Base-by-base conservation (phyloP, 805 yeast species). In the Ogataea kodamae region DNA sequence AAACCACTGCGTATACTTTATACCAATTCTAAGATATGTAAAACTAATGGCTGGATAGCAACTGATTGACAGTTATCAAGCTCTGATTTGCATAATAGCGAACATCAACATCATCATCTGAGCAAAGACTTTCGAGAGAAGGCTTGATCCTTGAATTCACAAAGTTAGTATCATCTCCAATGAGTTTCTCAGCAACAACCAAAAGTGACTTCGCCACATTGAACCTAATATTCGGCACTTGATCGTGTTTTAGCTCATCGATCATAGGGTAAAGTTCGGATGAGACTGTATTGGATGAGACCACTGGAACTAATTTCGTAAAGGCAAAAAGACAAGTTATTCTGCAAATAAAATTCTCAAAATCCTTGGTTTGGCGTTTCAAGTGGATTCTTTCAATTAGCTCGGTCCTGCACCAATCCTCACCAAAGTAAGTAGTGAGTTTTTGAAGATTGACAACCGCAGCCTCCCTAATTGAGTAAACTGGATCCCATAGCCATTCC, bases 401-500 rank as follows among this genome's bases (percentile, higher is more conserved):
- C 55, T 88, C 92, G 26, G 67, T 65, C 57, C 86, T 79, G 28
- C 96, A 90, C 99, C 99, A 92, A 22, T 78, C 78, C 22, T 89
- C 79, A 19, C 97, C 98, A 63, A 92, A 92, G 22, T 86, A 87
- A 46, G 73, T 75, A 5, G 96, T 79, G 50, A 92, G 69, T 48
- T 81, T 79, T 47, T 74, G 79, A 48, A 92, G 67, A 59, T 89
- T 92, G 37, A 69, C 66, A 19, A 92, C 95, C 1, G 97, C 97
- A 7, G 98, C 98, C 47, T 87, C 94, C 62, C 99, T 79, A 42
- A 92, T 89, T 5, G 97, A 89, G 63, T 77, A 92, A 23, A 92
- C 98, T 4, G 89, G 84, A 64, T 92, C 99, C 96, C 97, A 89
- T 46, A 92, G 69, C 97, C 98, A 92, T n/a, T 89, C 83, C 75